Evolutionary conservation across 805 yeast genomes (phyloP), one percentile per base, ranked within the genome.

Genomic region (Candida alai): DNA sequence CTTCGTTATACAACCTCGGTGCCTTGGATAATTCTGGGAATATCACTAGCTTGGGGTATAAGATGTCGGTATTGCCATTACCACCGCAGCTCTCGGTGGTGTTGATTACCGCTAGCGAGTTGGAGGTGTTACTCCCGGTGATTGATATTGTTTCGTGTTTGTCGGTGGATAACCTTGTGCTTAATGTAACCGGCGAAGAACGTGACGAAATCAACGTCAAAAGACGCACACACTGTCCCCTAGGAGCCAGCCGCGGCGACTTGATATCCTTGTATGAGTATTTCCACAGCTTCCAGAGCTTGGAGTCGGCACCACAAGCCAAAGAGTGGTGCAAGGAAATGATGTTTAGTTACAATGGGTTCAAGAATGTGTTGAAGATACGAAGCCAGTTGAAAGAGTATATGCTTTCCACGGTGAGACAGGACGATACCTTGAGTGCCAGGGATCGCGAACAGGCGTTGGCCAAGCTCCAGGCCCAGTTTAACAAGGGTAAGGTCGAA

Each of bases 71-170:
- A 11, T 65, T 93, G 41, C 98, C 98, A 0, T 70, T 93, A 19
- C 83, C 88, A n/a, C 97, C 98, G 0, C 93, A 85, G 49, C 67
- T 93, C 29, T 83, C 95, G 4, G 87, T 88, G 1, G 96, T 90
- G 6, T 65, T 93, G 35, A 65, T 93, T 20, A 68, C 74, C 17
- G 95, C 96, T 0, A 60, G 70, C 39, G 78, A 75, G 28, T 68
- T 62, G 14, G 69, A 71, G 2, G 78, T 83, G 30, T 58, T 87
- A 5, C 60, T 62, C 2, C 75, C 81, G 1, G 95, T 85, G 1
- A 69, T 90, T 18, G 97, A 90, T 52, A 86, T 93, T 34, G 94
- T 85, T 2, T 78, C 97, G 0, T 90, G 97, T 59, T 68, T 93
- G 16, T 86, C 96, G 11, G 96, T 93, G 5, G 97, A 90, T 46